phyloP scores from a whole-genome alignment of 768 basidiomycete genomes.

The Tulasnella sp. region DNA sequence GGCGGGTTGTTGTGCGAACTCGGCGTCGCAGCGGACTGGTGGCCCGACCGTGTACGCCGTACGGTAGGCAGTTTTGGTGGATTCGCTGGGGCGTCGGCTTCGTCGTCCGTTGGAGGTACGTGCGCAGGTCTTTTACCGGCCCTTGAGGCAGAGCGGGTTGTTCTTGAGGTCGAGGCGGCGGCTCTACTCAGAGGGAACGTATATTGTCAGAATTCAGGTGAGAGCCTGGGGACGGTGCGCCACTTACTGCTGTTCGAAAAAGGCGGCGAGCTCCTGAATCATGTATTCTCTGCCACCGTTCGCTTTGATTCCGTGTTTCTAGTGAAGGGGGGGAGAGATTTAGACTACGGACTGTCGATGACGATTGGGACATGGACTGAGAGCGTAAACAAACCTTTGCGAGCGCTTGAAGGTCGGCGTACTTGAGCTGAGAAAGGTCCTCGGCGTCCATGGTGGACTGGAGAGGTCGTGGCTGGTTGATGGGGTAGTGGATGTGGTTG shows the following conservation, averaged over 20 bases:
- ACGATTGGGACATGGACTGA: background rate
- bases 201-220: too few relatives aligned
- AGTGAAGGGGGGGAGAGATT: background rate
- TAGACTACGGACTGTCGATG: background rate
- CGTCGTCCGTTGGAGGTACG: background rate
- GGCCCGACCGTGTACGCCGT: background rate
- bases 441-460: conserved; percentile 4
- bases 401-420: background rate
- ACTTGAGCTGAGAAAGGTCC: background rate
- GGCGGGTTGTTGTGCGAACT: background rate
- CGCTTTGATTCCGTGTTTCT: conserved; percentile 9
- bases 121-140: background rate
- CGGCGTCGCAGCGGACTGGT: background rate
- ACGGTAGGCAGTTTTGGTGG: background rate
- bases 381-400: background rate
- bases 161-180: background rate
- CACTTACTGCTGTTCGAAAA: background rate
- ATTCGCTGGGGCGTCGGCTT: too few relatives aligned
- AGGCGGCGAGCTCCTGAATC: background rate
- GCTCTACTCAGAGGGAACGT: too few relatives aligned
- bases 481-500: background rate
- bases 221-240: too few relatives aligned
- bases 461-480: background rate
- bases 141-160: background rate
- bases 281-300: background rate